These are phyloP conservation scores for Fusarium hainanense DNA, from an alignment of 2,329 filamentous ascomycete species.

Conservation along the genomic window DNA sequence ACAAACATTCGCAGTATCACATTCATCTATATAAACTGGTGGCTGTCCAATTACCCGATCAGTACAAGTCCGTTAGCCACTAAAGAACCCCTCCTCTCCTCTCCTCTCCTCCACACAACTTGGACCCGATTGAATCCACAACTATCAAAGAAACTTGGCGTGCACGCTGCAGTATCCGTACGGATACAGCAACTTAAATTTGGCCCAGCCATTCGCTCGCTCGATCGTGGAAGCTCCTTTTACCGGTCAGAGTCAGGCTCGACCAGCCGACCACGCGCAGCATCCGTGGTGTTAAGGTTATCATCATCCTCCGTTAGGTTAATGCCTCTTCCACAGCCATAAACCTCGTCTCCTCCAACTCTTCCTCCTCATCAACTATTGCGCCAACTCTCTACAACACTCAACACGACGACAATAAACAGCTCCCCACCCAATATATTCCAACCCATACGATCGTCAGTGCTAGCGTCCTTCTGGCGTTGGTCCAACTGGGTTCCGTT, in stretches of 20 bases:
- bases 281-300: constrained; percentile 13
- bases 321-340: constrained; percentile 11
- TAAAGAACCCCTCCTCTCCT: constrained; percentile 23
- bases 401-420: background rate
- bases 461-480: constrained; percentile 28
- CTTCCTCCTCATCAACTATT: background rate
- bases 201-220: constrained; percentile 21
- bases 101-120: constrained; percentile 1
- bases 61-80: constrained; percentile 25
- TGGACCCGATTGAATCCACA: constrained; percentile 17
- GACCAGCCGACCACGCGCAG: constrained; percentile 42
- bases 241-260: constrained; percentile 1
- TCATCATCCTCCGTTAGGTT: constrained; percentile 5
- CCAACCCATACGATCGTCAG: constrained; percentile 14
- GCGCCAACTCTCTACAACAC: background rate
- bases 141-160: constrained; percentile 10
- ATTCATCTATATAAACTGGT: constrained; percentile 10
- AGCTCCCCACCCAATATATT: constrained; percentile 12
- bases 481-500: constrained; percentile 33
- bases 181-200: constrained; percentile 5
- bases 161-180: background rate
- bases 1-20: constrained; percentile 1
- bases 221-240: constrained; percentile 10
- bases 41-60: constrained; percentile 30
- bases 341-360: constrained; percentile 10